Evolutionary conservation across 1,284 basidiomycete genomes (phyloP).

Genomic region (Prillingera fragicola): DNA sequence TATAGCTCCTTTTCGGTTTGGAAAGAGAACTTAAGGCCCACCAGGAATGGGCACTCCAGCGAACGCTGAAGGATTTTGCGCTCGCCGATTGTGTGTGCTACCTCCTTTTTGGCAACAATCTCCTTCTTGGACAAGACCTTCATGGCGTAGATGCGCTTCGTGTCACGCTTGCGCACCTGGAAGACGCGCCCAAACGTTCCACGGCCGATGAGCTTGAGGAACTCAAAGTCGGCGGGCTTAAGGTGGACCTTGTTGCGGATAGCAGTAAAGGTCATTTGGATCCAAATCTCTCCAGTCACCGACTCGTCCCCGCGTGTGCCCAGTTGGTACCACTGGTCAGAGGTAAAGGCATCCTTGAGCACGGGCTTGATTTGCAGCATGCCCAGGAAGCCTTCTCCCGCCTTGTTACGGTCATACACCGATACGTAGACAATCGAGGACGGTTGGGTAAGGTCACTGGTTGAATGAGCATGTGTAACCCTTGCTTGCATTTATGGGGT

Average conservation of each 20-base stretch:
- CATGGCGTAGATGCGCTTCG: conserved; percentile 99
- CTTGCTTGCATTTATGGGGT: conserved; percentile 3
- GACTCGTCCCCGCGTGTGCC: conserved; percentile 69
- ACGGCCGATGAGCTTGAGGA: conserved; percentile 95
- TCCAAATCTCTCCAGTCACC: conserved; percentile 85
- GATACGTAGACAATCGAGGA: conserved; percentile 80
- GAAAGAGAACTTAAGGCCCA: conserved; percentile 97
- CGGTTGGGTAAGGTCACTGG: conserved; percentile 89
- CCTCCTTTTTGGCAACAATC: conserved; percentile 98
- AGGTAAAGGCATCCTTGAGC: conserved; percentile 82
- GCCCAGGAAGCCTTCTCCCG: conserved; percentile 82
- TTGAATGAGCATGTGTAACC: neutral
- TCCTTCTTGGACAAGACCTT: conserved; percentile 98
- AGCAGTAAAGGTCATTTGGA: conserved; percentile 90
- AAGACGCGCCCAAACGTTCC: conserved; percentile 99
- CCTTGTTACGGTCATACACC: conserved; percentile 84
- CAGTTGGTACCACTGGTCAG: conserved; percentile 93
- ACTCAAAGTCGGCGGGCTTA: conserved; percentile 91
- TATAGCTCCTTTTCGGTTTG: conserved; percentile 95
- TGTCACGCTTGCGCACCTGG: conserved; percentile 97
- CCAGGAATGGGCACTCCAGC: conserved; percentile 91
- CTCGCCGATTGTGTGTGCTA: conserved; percentile 98
- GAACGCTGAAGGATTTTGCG: conserved; percentile 96
- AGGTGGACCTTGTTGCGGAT: conserved; percentile 75
- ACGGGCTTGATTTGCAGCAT: conserved; percentile 85